A percentile compares a stretch with the other conserved stretches of the same genome.
phyloP scores from a whole-genome alignment of 2,329 filamentous ascomycete species.

The Trichoderma cornu-damae region DNA sequence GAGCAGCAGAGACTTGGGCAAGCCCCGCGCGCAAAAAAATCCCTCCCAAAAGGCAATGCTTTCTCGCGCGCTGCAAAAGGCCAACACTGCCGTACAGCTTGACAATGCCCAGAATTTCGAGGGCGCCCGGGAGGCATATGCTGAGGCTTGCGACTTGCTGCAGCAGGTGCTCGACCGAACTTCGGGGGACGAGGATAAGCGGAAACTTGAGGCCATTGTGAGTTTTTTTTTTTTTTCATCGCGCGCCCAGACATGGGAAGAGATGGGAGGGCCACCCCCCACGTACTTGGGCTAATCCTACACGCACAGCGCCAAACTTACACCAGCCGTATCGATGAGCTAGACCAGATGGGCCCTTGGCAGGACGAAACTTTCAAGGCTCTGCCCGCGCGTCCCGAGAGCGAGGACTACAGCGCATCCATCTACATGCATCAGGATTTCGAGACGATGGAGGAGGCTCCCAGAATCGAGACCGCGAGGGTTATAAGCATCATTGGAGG shows the following conservation, averaged over 20 bases:
- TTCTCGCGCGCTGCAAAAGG: constrained; percentile 90
- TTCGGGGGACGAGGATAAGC: constrained; percentile 77
- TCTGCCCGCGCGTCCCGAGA: constrained; percentile 65
- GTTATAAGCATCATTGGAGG: constrained; percentile 41
- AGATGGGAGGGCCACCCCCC: too few relatives aligned
- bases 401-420: constrained; percentile 31
- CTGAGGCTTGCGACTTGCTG: constrained; percentile 81
- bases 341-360: constrained; percentile 64
- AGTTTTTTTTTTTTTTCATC: too few relatives aligned
- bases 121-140: constrained; percentile 83
- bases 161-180: constrained; percentile 84
- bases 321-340: constrained; percentile 79
- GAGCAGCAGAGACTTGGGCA: constrained; percentile 31
- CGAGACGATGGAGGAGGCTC: neutral
- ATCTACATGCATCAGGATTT: constrained; percentile 6
- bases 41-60: constrained; percentile 91
- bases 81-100: constrained; percentile 89
- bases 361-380: constrained; percentile 60
- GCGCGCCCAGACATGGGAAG: neutral
- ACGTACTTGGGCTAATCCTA: constrained; percentile 8
- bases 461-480: constrained; percentile 47
- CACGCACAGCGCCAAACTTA: constrained; percentile 72
- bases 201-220: constrained; percentile 90
- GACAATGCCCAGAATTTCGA: constrained; percentile 96
- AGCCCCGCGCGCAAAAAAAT: constrained; percentile 34